Evolutionary conservation across 1,284 basidiomycete species (phyloP).

Genomic region (Tilletiopsis washingtonensis): DNA sequence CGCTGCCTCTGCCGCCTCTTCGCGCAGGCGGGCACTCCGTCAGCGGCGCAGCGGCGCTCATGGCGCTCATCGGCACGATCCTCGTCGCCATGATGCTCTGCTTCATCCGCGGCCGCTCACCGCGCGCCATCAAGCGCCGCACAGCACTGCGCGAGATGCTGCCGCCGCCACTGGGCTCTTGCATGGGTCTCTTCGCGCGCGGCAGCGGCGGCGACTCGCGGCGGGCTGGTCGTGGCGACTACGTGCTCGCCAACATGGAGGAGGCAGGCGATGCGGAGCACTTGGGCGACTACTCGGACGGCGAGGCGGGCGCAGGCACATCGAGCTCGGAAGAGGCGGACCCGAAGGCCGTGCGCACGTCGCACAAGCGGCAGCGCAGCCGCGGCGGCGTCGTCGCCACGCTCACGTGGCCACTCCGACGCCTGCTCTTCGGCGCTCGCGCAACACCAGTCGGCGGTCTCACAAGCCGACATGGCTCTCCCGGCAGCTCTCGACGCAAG

Average conservation of each 20-base stretch:
- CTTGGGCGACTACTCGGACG: neutral
- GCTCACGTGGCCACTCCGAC: no score
- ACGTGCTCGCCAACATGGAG: slow-evolving; percentile 38
- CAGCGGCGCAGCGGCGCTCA: slow-evolving; percentile 13
- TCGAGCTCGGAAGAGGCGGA: neutral
- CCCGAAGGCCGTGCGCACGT: no score
- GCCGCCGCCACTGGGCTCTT: slow-evolving; percentile 24
- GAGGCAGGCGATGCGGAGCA: slow-evolving; percentile 18
- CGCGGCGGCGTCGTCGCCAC: no score
- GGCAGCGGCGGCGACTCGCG: slow-evolving; percentile 12
- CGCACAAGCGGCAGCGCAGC: no score
- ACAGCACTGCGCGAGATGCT: slow-evolving; percentile 24
- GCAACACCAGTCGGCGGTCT: no score
- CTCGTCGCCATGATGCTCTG: slow-evolving; percentile 18
- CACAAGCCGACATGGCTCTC: no score
- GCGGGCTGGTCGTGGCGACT: slow-evolving; percentile 33
- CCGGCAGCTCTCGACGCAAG: no score
- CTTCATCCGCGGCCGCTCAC: slow-evolving; percentile 22
- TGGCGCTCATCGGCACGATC: slow-evolving; percentile 14
- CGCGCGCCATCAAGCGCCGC: slow-evolving; percentile 18
- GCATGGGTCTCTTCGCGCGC: slow-evolving; percentile 14
- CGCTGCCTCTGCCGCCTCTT: slow-evolving; percentile 9
- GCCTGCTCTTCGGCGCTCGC: no score
- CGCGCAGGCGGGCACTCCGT: slow-evolving; percentile 11
- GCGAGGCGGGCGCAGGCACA: neutral